These are phyloP conservation scores for Parastagonospora avenae DNA, from an alignment of 2,329 filamentous ascomycete genomes.

Conservation along the genomic window DNA sequence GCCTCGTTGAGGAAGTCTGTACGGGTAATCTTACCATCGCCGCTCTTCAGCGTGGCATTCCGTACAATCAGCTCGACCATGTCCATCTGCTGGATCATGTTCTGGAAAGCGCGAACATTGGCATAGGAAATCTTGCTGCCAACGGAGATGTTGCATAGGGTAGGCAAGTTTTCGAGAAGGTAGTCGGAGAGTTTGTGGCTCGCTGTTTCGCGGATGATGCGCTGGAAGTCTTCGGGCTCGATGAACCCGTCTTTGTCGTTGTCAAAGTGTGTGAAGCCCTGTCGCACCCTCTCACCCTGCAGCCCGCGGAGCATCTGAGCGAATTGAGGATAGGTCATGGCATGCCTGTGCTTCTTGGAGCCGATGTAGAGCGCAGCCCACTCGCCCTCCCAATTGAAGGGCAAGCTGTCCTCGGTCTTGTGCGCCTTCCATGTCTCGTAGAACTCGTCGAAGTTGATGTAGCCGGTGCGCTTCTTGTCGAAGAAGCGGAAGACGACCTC, in stretches of 20 bases:
- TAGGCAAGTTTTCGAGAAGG: conserved; percentile 85
- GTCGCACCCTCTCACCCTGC: conserved; percentile 92
- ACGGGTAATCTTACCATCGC: conserved; percentile 90
- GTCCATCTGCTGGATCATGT: conserved; percentile 97
- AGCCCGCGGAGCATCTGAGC: conserved; percentile 96
- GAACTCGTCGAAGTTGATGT: conserved; percentile 89
- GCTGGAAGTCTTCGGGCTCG: conserved; percentile 92
- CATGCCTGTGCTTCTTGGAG: conserved; percentile 82
- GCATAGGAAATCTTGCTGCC: conserved; percentile 96
- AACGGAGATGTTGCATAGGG: conserved; percentile 90
- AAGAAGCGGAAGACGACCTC: conserved; percentile 98
- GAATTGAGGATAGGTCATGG: conserved; percentile 95
- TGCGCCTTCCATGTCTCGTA: conserved; percentile 83
- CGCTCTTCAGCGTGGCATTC: conserved; percentile 80
- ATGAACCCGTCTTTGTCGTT: conserved; percentile 93
- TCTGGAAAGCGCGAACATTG: conserved; percentile 96
- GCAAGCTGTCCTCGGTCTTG: conserved; percentile 82
- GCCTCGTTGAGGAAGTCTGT: conserved; percentile 95
- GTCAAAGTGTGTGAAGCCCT: conserved; percentile 92
- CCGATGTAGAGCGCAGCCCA: conserved; percentile 97
- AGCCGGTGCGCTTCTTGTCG: conserved; percentile 81
- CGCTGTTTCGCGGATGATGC: conserved; percentile 91
- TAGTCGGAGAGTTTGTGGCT: conserved; percentile 98
- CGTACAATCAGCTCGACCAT: conserved; percentile 91
- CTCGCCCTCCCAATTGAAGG: conserved; percentile 96